phyloP scores from a whole-genome alignment of 225 moss, liverwort and hornwort genomes.

The Lunularia cruciata region DNA sequence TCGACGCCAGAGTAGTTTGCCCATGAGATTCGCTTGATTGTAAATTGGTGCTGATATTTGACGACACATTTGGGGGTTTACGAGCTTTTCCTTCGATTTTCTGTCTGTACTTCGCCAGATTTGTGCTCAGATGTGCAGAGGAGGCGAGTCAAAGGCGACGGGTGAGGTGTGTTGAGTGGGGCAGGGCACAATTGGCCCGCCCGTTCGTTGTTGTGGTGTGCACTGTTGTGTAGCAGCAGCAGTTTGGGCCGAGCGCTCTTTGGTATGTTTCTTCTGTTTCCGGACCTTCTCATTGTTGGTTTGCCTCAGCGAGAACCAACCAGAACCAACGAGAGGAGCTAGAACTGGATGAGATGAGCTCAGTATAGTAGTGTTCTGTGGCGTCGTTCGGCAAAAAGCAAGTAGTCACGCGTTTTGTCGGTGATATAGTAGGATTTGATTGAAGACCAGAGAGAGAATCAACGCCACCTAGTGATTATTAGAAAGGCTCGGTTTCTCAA shows the following conservation, averaged over 20 bases:
- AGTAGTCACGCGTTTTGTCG: no score
- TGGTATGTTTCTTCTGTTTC: neutral
- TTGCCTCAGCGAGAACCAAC: no score
- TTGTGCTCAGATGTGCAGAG: constrained; percentile 13
- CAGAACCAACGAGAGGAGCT: no score
- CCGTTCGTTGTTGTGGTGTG: neutral
- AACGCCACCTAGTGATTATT: no score
- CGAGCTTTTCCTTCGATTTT: constrained; percentile 5
- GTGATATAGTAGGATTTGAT: neutral
- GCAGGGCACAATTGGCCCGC: constrained; percentile 17
- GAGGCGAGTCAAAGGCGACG: constrained; percentile 7
- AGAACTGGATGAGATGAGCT: no score
- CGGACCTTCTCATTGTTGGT: no score
- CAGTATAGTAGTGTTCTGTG: no score
- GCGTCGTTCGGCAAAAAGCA: no score
- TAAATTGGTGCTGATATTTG: constrained; percentile 10
- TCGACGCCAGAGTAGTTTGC: neutral
- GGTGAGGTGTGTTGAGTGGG: constrained; percentile 9
- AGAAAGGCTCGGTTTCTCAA: no score
- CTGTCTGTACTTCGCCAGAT: no score
- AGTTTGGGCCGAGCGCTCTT: neutral
- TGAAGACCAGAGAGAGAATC: constrained; percentile 1
- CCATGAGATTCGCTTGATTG: constrained; percentile 12
- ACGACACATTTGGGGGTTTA: neutral
- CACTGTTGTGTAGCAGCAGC: neutral